phyloP scores from a whole-genome alignment of 73 alveolate species.

The Paramecium primaurelia region DNA sequence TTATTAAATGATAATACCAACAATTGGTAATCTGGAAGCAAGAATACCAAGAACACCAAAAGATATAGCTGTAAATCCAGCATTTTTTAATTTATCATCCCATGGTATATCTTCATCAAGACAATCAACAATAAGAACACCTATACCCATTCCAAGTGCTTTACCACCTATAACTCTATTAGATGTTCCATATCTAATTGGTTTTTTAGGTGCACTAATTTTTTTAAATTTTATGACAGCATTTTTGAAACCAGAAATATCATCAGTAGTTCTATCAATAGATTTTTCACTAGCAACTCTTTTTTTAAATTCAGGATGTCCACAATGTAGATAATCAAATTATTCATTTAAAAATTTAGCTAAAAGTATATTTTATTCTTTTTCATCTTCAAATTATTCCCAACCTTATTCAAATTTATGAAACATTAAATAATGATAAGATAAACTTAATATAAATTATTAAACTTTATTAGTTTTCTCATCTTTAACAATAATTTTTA shows the following conservation, averaged over 20 bases:
- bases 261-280: constrained; percentile 4
- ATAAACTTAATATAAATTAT: neutral
- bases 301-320: neutral
- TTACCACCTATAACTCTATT: neutral
- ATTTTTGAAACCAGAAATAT: neutral
- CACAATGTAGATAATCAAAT: constrained; percentile 28
- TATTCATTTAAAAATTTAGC: neutral
- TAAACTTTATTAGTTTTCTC: neutral
- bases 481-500: neutral
- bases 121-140: constrained; percentile 33
- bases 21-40: constrained; percentile 41
- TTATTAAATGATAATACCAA: neutral
- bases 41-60: constrained; percentile 9
- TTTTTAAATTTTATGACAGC: constrained; percentile 3
- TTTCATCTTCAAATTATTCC: constrained; percentile 1
- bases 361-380: neutral
- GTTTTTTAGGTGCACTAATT: constrained; percentile 46
- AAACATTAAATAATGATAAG: constrained; percentile 25
- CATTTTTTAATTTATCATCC: constrained; percentile 37
- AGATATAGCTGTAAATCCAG: constrained; percentile 40
- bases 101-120: constrained; percentile 37
- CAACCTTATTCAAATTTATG: neutral
- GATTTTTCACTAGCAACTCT: constrained; percentile 4
- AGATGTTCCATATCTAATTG: constrained; percentile 29
- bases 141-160: constrained; percentile 41